Percentiles rank a stretch among this genome's conserved stretches.
These are phyloP conservation scores for Neurospora pannonica DNA, from an alignment of 495 filamentous ascomycete genomes.

Conservation along the genomic window DNA sequence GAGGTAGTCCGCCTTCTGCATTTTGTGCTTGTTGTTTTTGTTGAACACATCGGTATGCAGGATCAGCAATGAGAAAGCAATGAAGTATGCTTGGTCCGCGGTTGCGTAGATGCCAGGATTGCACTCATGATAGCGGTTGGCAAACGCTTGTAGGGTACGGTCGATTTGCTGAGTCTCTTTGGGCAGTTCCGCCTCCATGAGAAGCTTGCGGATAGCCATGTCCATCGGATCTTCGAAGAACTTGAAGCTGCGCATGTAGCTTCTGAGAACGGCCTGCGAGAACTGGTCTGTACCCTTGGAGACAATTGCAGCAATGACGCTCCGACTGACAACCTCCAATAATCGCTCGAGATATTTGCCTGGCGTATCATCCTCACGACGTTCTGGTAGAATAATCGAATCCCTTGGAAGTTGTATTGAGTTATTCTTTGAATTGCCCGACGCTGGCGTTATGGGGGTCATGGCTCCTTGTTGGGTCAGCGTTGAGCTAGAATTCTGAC, in stretches of 20 bases:
- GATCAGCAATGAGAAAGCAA: conserved; percentile 93
- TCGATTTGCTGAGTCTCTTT: conserved; percentile 99
- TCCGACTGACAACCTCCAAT: conserved; percentile 66
- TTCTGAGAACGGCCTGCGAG: conserved; percentile 69
- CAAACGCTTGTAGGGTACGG: conserved; percentile 85
- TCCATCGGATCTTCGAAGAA: conserved; percentile 97
- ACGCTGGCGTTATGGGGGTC: conserved; percentile 55
- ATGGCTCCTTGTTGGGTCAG: conserved; percentile 48
- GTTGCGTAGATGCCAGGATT: conserved; percentile 91
- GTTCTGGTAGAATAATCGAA: conserved; percentile 62
- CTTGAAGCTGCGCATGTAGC: conserved; percentile 88
- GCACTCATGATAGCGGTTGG: conserved; percentile 95
- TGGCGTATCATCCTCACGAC: conserved; percentile 81
- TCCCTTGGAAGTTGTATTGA: conserved; percentile 55
- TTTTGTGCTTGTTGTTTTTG: conserved; percentile 98
- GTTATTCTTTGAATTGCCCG: conserved; percentile 58
- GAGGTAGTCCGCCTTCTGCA: conserved; percentile 92
- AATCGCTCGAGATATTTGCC: conserved; percentile 78
- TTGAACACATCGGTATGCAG: conserved; percentile 98
- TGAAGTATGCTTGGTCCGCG: conserved; percentile 94
- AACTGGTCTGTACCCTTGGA: conserved; percentile 81
- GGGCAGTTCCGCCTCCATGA: conserved; percentile 94
- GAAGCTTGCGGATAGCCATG: conserved; percentile 88
- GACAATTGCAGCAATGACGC: conserved; percentile 69
- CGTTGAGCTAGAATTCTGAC: conserved; percentile 62